Conservation (phyloP, 2,329 filamentous ascomycete species). For the Myriangium duriaei region DNA sequence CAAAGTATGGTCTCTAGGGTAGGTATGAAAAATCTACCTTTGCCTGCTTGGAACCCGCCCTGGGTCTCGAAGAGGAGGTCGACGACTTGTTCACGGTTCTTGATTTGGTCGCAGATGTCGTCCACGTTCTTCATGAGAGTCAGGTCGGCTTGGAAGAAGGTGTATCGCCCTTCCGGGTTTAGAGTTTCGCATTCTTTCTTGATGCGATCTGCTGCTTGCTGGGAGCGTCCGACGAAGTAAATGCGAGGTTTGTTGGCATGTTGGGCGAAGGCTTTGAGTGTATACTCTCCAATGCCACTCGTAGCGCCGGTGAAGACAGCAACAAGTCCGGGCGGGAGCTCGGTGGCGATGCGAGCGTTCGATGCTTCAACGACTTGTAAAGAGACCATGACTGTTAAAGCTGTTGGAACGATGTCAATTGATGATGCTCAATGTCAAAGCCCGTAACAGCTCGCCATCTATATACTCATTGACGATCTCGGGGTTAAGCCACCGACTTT, state of each 20-base stretch:
- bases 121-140: constrained; percentile 38
- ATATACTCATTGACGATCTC: too few species aligned
- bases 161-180: constrained; percentile 34
- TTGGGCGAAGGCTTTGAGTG: constrained; percentile 33
- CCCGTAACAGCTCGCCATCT: too few species aligned
- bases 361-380: constrained; percentile 22
- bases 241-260: constrained; percentile 29
- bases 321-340: constrained; percentile 29
- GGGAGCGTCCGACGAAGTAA: constrained; percentile 38
- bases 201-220: constrained; percentile 29
- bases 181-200: constrained; percentile 29
- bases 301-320: constrained; percentile 42
- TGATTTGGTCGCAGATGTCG: constrained; percentile 36
- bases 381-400: constrained; percentile 26
- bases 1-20: background rate
- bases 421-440: too few species aligned
- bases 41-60: constrained; percentile 24
- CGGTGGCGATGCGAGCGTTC: constrained; percentile 22
- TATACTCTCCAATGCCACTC: constrained; percentile 38
- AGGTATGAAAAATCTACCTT: constrained; percentile 11
- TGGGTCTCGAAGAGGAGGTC: constrained; percentile 41
- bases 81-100: constrained; percentile 33
- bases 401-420: too few species aligned
- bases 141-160: constrained; percentile 36
- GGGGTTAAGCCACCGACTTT: too few species aligned